Conservation (phyloP, 2,329 filamentous ascomycete species). For the Sphaceloma murrayae region DNA sequence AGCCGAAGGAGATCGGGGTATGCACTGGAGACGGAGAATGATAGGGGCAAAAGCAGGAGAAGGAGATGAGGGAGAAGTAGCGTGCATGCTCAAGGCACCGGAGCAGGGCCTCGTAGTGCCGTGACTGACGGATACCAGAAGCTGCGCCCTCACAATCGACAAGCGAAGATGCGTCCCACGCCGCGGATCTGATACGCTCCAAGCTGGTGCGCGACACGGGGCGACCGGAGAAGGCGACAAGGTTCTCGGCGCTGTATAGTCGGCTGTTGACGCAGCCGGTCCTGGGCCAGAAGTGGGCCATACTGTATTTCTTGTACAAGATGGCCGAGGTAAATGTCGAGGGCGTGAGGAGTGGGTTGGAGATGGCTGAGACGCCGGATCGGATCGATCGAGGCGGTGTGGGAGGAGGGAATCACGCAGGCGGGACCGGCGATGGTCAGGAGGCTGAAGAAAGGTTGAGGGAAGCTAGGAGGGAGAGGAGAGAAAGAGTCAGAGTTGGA, state of each 20-base stretch:
- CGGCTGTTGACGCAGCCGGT: constrained; percentile 83
- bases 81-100: no score
- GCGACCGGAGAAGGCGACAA: constrained; percentile 63
- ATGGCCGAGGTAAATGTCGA: constrained; percentile 49
- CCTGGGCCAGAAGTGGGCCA: constrained; percentile 91
- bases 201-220: constrained; percentile 71
- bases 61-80: no score
- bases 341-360: constrained; percentile 3
- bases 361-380: neutral
- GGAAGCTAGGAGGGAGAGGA: constrained; percentile 11
- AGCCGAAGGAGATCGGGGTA: no score
- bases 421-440: no score
- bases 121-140: neutral
- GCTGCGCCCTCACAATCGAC: constrained; percentile 26
- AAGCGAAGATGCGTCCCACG: constrained; percentile 74
- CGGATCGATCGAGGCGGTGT: constrained; percentile 14
- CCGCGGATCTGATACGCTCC: constrained; percentile 83
- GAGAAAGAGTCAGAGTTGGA: neutral
- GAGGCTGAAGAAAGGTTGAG: no score
- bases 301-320: constrained; percentile 81
- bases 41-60: no score
- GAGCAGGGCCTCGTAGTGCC: no score
- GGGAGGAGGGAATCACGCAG: constrained; percentile 16
- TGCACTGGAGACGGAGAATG: no score
- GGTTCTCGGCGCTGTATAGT: constrained; percentile 85